These are phyloP conservation scores for Skeletonema costatum DNA, from an alignment of 108 stramenopile genomes.

Conservation along the genomic window DNA sequence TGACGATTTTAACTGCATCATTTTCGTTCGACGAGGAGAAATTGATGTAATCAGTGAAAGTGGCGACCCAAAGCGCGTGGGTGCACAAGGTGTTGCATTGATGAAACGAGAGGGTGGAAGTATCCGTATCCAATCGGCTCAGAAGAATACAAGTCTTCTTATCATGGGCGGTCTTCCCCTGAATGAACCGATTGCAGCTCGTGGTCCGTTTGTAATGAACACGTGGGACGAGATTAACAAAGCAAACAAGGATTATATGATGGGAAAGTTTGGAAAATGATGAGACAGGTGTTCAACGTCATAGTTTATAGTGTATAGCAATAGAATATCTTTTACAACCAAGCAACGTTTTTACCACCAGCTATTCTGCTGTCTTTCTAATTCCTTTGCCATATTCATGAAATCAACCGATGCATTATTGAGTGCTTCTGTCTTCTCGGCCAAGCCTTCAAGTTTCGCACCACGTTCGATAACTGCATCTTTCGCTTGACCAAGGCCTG, in stretches of 20 bases:
- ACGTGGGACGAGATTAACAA: constrained; percentile 80
- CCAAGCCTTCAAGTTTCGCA: constrained; percentile 66
- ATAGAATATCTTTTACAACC: background rate
- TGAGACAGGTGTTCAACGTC: background rate
- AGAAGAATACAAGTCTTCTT: constrained; percentile 62
- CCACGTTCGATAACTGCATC: constrained; percentile 79
- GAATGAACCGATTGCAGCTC: constrained; percentile 88
- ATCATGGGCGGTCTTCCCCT: constrained; percentile 82
- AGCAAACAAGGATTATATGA: constrained; percentile 82
- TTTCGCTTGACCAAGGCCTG: constrained; percentile 55
- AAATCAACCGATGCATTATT: constrained; percentile 77
- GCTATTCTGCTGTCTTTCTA: constrained; percentile 58
- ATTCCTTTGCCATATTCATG: constrained; percentile 83
- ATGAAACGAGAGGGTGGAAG: constrained; percentile 54
- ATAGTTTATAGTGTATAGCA: background rate
- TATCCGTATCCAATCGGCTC: constrained; percentile 49
- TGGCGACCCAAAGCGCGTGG: constrained; percentile 32
- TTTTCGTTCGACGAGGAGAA: constrained; percentile 73
- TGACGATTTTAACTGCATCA: constrained; percentile 71
- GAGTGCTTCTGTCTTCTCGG: constrained; percentile 75
- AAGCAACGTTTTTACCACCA: constrained; percentile 49
- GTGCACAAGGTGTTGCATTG: constrained; percentile 83
- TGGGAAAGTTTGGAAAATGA: constrained; percentile 53
- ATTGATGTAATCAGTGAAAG: constrained; percentile 55
- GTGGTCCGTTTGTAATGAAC: constrained; percentile 97